phyloP scores from a whole-genome alignment of 176 grass and related monocot genomes.

The Zoysia japonica region DNA sequence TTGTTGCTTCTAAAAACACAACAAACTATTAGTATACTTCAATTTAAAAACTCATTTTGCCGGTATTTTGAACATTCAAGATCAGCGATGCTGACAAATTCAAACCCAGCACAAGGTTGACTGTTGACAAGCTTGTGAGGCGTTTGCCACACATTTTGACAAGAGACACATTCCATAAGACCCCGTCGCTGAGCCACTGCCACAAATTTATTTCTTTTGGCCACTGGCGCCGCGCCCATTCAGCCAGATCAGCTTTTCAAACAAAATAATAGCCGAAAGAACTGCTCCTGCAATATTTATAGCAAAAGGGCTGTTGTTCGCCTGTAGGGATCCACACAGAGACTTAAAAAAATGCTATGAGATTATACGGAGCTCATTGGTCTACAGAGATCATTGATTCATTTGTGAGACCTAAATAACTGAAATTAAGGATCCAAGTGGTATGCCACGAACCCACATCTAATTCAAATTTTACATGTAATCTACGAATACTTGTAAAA shows the following conservation, averaged over 20 bases:
- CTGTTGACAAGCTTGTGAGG: neutral
- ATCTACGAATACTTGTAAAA: too few relatives aligned
- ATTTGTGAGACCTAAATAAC: neutral
- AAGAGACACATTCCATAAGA: neutral
- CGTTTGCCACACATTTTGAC: neutral
- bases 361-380: neutral
- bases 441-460: too few relatives aligned
- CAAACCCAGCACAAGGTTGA: neutral
- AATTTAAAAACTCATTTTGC: neutral
- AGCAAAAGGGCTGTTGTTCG: conserved; percentile 10
- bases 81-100: neutral
- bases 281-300: conserved; percentile 7
- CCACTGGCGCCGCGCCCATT: conserved; percentile 11
- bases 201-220: conserved; percentile 36
- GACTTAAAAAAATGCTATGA: neutral
- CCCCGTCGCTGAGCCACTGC: neutral
- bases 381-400: neutral
- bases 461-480: too few relatives aligned
- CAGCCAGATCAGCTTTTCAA: conserved; percentile 17
- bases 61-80: neutral
- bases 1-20: too few relatives aligned
- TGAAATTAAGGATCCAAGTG: neutral
- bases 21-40: neutral
- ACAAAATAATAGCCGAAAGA: conserved; percentile 9
- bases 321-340: conserved; percentile 7